Evolutionary conservation across 441 rosid species (phyloP), one percentile per base, ranked within the genome.

Genomic region (Raphanus hybrid): DNA sequence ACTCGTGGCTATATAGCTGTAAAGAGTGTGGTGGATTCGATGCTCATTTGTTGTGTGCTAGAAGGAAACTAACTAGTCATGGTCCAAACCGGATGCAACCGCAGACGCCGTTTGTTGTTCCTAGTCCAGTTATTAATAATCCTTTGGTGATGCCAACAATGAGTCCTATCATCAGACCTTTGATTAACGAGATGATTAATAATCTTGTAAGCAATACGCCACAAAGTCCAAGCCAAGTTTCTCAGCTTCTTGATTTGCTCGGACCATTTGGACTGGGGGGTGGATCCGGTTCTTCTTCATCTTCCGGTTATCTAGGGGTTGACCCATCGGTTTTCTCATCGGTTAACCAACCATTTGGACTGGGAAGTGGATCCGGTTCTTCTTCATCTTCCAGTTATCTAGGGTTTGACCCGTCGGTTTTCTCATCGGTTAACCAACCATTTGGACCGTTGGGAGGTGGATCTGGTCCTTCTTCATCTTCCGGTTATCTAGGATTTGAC

Each of bases 1-100:
- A 77, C 23, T 77, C 82, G 14, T 87, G 85, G 88, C 77, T 79
- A 8, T 83, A 83, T 64, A 75, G 83, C 79, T 87, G 89, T 60
- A 58, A 71, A 39, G 70, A 74, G 3, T 81, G 79, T 50, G 55
- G 86, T 69, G 85, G 63, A 29, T 85, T 85, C 62, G 83, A 86
- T 70, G 86, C 82, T 78, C 87, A 84, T 77, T 37, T 83, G 72
- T 50, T 45, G 8, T 88, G 89, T 35, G 83, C 84, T 59, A 68
- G 58, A n/a, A 35, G 79, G 67, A 62, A 77, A 18, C 29, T 55
- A 57, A 6, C 75, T 70, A 23, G 2, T 55, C 59, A 75, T 61
- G 68, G 11, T 18, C 27, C 5, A n/a, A 69, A 50, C 74, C 18
- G 4, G 64, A 20, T 14, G 18, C 74, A 67, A 61, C 74, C 64